Base-by-base conservation (phyloP, 2,329 filamentous ascomycete genomes). In the Colletotrichum sp. region DNA sequence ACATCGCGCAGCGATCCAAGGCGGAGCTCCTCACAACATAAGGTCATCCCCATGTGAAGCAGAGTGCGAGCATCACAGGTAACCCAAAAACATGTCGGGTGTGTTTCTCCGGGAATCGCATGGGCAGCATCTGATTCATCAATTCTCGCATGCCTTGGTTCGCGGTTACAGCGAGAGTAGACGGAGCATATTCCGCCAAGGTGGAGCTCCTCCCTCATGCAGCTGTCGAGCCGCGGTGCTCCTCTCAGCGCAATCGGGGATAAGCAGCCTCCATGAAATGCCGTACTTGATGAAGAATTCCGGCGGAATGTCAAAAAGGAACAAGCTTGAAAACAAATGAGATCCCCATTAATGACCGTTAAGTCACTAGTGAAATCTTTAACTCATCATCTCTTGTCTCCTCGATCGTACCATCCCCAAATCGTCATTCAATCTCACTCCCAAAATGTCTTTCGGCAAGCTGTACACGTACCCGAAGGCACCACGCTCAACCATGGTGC, bases 381-480 rank as follows among this genome's bases (percentile, higher is more conserved):
- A 2, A 52, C n/a, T 21, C n/a, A 12, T 52, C 6, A 52, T 52
- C 12, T 4, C 8, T 52, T 2, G 43, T 52, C 6, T 52, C 12
- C n/a, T 52, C 43, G 12, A 52, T 52, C n/a, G 6, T 1, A 21
- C 12, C 3, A 52, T 2, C 1, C 1, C 55, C 4, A 59, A 16
- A 59, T 24, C 14, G n/a, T 4, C n/a, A 9, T 18, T 6, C 14
- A 59, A 6, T 26, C 13, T 26, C 48, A 81, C 24, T 12, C 43
- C 12, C 10, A 52, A 52, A 18, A 70, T 70, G 57, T 70, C 67
- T 39, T 70, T 70, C 32, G 67, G 67, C 55, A 70, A 70, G 55
- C 21, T 70, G 12, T 70, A 70, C 67, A 70, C 55, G 3, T 70
- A 63, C 24, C 57, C 55, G 16, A 70, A 70, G 34, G 55, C 67